Evolutionary conservation across 2,329 filamentous ascomycete genomes (phyloP).

Genomic region (Colletotrichum somersetense): DNA sequence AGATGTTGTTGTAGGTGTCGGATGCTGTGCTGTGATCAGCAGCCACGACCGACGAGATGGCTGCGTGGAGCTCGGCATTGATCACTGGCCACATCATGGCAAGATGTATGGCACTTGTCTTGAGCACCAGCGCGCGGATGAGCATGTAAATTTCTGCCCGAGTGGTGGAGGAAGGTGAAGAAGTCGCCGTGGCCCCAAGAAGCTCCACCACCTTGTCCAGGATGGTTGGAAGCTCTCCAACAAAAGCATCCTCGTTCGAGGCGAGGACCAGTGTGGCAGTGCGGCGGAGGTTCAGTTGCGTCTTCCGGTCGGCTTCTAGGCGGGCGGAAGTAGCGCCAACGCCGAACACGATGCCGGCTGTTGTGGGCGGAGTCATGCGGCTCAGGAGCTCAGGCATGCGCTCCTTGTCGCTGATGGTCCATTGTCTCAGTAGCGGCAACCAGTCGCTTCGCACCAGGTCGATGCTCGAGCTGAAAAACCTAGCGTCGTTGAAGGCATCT

Average conservation of each 20-base stretch:
- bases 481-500: slow-evolving; percentile 91
- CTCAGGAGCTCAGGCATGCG: slow-evolving; percentile 83
- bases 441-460: slow-evolving; percentile 78
- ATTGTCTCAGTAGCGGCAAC: slow-evolving; percentile 87
- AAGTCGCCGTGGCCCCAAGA: slow-evolving; percentile 83
- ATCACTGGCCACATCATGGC: slow-evolving; percentile 91
- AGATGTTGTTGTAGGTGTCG: slow-evolving; percentile 81
- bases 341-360: slow-evolving; percentile 97
- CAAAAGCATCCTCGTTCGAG: slow-evolving; percentile 82
- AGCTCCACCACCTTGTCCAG: slow-evolving; percentile 90
- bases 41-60: slow-evolving; percentile 79
- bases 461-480: slow-evolving; percentile 82
- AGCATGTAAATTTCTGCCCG: slow-evolving; percentile 92
- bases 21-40: slow-evolving; percentile 72
- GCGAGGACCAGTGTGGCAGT: slow-evolving; percentile 85
- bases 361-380: slow-evolving; percentile 85
- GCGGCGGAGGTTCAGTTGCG: slow-evolving; percentile 88
- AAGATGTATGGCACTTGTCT: slow-evolving; percentile 82
- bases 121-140: slow-evolving; percentile 83
- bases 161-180: slow-evolving; percentile 91
- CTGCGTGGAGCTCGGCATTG: slow-evolving; percentile 85
- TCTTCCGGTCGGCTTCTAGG: slow-evolving; percentile 93
- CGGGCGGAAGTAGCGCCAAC: slow-evolving; percentile 94
- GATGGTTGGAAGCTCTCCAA: slow-evolving; percentile 78
- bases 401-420: slow-evolving; percentile 89